Conservation (phyloP, 768 basidiomycete species). For the Hydnomerulius pinastri region DNA sequence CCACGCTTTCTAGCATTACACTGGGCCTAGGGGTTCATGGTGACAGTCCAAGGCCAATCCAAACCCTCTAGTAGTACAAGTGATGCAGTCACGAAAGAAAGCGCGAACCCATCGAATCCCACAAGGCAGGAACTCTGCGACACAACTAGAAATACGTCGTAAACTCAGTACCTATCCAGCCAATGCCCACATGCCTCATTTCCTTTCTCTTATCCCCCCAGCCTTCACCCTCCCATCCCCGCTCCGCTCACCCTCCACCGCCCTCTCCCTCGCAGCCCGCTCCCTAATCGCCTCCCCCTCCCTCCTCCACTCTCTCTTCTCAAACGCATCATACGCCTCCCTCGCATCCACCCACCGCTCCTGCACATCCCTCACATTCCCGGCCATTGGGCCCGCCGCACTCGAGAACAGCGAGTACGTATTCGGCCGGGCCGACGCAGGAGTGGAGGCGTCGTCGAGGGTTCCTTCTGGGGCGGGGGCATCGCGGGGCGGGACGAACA, state of each 20-base stretch:
- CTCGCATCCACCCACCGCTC: constrained; percentile 91
- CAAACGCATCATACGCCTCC: constrained; percentile 81
- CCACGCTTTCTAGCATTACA: no score
- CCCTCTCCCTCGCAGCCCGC: constrained; percentile 17
- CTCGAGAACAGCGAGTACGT: constrained; percentile 66
- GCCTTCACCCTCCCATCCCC: constrained; percentile 3
- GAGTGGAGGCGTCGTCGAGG: constrained; percentile 29
- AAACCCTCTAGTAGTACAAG: no score
- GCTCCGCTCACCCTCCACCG: not conserved
- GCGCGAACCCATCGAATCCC: no score
- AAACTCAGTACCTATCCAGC: no score
- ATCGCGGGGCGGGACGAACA: constrained; percentile 68
- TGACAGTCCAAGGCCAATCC: no score
- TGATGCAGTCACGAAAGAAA: no score
- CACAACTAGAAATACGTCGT: no score
- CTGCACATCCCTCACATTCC: constrained; percentile 75
- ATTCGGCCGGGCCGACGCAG: constrained; percentile 57
- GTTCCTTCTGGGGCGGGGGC: constrained; percentile 35
- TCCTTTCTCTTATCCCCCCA: constrained; percentile 30
- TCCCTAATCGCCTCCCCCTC: constrained; percentile 57
- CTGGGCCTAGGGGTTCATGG: no score
- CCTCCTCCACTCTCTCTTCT: constrained; percentile 73
- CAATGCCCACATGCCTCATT: constrained; percentile 15
- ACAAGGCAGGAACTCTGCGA: no score
- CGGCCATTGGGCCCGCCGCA: constrained; percentile 55